Percentiles rank a stretch among this genome's conserved stretches.
Evolutionary conservation across 176 grass and related monocot species (phyloP).

Genomic region (Avena sativa): DNA sequence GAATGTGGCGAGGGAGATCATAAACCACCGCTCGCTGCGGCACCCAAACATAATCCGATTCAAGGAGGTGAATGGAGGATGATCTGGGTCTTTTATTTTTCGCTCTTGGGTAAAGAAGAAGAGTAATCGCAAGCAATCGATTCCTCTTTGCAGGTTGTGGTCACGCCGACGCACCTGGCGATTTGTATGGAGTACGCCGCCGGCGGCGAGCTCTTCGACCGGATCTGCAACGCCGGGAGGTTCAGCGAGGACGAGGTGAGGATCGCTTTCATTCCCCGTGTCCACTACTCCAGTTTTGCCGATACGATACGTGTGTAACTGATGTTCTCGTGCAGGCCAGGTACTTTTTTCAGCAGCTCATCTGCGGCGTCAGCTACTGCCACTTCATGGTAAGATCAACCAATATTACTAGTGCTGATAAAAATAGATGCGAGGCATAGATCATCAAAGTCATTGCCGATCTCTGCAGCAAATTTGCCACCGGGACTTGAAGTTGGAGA

Average conservation of each 20-base stretch:
- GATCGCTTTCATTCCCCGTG: not conserved
- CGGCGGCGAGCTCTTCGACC: conserved; percentile 76
- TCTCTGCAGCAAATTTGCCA: conserved; percentile 76
- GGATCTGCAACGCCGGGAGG: conserved; percentile 77
- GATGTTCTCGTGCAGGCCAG: conserved; percentile 47
- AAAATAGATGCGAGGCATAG: not conserved
- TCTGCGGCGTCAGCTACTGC: conserved; percentile 80
- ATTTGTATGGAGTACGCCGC: conserved; percentile 90
- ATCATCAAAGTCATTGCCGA: not conserved
- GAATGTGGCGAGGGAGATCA: conserved; percentile 88
- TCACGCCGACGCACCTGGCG: conserved; percentile 79
- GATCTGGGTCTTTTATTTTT: too few species aligned
- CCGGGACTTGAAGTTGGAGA: conserved; percentile 79
- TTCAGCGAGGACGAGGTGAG: conserved; percentile 83
- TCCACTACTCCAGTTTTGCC: too few species aligned
- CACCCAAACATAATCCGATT: conserved; percentile 84
- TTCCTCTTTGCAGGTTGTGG: conserved; percentile 45
- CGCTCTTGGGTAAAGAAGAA: too few species aligned
- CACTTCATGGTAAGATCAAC: conserved; percentile 63
- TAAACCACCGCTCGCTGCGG: conserved; percentile 74
- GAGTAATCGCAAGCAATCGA: not conserved
- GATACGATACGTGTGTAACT: too few species aligned
- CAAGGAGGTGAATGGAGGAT: conserved; percentile 56
- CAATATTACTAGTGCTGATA: not conserved
- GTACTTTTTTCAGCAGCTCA: conserved; percentile 81